These are phyloP conservation scores for Phytophthora melonis DNA, from an alignment of 352 stramenopile genomes.

Conservation along the genomic window DNA sequence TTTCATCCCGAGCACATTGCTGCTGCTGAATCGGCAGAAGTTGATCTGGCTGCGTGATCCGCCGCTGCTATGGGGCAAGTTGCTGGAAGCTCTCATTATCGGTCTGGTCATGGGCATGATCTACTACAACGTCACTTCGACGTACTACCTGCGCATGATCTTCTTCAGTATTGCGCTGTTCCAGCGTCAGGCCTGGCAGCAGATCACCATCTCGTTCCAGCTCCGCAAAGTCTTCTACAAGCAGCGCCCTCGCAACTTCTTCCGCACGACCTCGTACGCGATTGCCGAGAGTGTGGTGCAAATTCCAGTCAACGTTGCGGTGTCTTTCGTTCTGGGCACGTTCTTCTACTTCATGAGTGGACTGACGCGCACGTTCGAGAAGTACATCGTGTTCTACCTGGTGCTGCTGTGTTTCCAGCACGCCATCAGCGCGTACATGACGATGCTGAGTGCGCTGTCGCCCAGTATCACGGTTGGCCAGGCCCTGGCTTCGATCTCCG, in stretches of 20 bases:
- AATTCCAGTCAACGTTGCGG: conserved; percentile 76
- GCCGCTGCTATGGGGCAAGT: conserved; percentile 70
- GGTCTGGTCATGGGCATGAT: conserved; percentile 85
- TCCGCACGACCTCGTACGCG: conserved; percentile 83
- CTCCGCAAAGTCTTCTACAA: conserved; percentile 92
- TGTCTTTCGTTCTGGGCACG: conserved; percentile 64
- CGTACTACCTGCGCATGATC: conserved; percentile 77
- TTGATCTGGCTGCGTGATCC: conserved; percentile 70
- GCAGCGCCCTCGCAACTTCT: conserved; percentile 91
- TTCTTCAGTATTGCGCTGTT: conserved; percentile 79
- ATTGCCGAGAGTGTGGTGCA: conserved; percentile 74
- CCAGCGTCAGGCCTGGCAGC: conserved; percentile 78
- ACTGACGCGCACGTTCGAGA: conserved; percentile 61
- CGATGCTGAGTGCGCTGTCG: conserved; percentile 62
- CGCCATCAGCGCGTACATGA: too few species aligned
- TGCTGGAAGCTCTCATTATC: conserved; percentile 73
- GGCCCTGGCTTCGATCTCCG: conserved; percentile 53
- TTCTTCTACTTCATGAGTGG: conserved; percentile 93
- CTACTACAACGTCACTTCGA: conserved; percentile 64
- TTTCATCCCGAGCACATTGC: conserved; percentile 53
- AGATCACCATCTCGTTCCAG: conserved; percentile 76
- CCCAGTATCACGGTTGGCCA: conserved; percentile 66
- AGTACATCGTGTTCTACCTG: conserved; percentile 83
- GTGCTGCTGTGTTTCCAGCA: conserved; percentile 85
- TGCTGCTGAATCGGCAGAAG: conserved; percentile 73